Evolutionary conservation across 1,139 yeast species (phyloP), one percentile per base, ranked within the genome.

Genomic region (Debaryomyces sp.): DNA sequence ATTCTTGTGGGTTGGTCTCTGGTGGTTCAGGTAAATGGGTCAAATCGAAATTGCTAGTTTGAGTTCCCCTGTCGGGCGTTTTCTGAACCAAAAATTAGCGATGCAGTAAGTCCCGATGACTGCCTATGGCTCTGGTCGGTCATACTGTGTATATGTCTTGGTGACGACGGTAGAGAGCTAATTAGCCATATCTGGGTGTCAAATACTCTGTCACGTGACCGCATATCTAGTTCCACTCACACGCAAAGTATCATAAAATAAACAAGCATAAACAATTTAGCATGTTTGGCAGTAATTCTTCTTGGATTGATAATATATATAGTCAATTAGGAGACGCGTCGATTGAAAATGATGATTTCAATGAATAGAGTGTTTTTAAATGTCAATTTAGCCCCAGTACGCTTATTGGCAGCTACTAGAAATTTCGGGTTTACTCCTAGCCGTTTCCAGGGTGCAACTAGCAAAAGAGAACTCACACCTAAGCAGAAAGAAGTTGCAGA

Each of bases 401-500:
- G 43, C n/a, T 10, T 32, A 6, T 30, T 41, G 7, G 17, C 43
- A 2, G 33, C 37, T 18, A 30, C 43, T 9, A 30, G 43, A 13
- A 13, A 23, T 4, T 29, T 41, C 10, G 43, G 43, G 13, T 13
- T 41, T 30, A 30, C 36, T 21, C 29, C 37, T 32, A 30, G 27
- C 27, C 43, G 43, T 6, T n/a, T 41, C 12, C 42, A 39, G 10
- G 30, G 24, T 15, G 33, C 24, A 15, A 13, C 23, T 17, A 29
- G 33, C 22, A 39, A 17, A 15, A 32, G 22, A 29, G 34, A 15
- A n/a, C 42, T 10, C 12, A 39, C 42, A 10, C 35, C 42, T 13
- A 23, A 26, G 10, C 45, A 42, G 15, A 34, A 45, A 27, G 35
- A 43, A 29, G 42, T 27, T 12, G 43, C 38, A 22, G 43, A 33